Evolutionary conservation across 2,329 filamentous ascomycete genomes (phyloP), one percentile per base, ranked within the genome.

Genomic region (Penicillium sp.): DNA sequence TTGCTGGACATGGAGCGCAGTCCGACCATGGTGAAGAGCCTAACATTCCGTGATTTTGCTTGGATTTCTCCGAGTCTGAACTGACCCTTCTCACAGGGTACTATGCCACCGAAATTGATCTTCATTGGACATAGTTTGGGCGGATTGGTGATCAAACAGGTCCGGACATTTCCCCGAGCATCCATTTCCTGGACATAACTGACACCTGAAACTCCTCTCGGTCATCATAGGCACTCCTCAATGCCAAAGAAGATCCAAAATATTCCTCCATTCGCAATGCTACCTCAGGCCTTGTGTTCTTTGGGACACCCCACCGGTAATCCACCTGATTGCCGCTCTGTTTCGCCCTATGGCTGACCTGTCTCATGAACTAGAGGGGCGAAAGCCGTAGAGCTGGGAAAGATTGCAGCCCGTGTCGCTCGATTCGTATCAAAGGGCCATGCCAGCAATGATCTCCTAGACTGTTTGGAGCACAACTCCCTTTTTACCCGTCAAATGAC

Each of bases 181-280:
- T 13, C 32, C n/a, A 3, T 3, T 6, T 31, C 4, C 22, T 16
- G n/a, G 7, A 4, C 32, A n/a, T 32, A 6, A 0, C 50, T 54
- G 9, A 57, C 32, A 10, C 7, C 7, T 27, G 7, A 5, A 16
- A 11, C 8, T 34, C n/a, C 4, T 53, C n/a, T 5, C 8, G 4
- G 14, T 24, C 31, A 13, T 5, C 13, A 31, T 14, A 72, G 68
- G 69, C 70, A 1, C 57, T 73, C 9, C 53, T 72, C 2, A 71
- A 73, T 43, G 69, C 69, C 9, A 69, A 70, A 29, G 69, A 71
- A 59, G 69, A 72, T 47, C 64, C 68, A 2, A 71, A 68, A 44
- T 72, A 72, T 42, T 64, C 61, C 5, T 59, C 67, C 1, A 73
- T 73, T 34, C 65, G 68, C 24, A 66, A 55, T 9, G 63, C 69